phyloP scores from a whole-genome alignment of 306 rosid species.

The Dicorynia guianensis region DNA sequence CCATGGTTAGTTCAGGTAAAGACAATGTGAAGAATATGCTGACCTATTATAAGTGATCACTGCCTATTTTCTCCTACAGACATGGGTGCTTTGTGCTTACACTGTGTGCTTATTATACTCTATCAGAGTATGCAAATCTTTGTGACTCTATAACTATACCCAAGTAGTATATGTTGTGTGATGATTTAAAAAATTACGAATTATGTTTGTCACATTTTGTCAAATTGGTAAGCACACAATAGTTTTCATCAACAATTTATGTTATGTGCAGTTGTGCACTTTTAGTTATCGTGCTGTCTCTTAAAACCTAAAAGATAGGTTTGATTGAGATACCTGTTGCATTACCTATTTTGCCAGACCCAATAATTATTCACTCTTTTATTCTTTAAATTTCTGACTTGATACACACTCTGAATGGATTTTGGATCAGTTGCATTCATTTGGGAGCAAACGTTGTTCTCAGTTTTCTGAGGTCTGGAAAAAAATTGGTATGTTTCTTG shows the following conservation, averaged over 20 bases:
- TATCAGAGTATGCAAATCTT: background rate
- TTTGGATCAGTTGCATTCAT: conserved; percentile 74
- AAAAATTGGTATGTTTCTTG: conserved; percentile 65
- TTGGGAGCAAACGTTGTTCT: conserved; percentile 74
- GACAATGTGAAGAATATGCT: conserved; percentile 8
- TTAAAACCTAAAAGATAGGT: conserved; percentile 26
- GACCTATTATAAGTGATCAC: conserved; percentile 17
- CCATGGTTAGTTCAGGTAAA: conserved; percentile 79
- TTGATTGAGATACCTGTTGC: conserved; percentile 21
- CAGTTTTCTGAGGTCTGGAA: conserved; percentile 76
- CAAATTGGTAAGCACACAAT: conserved; percentile 14
- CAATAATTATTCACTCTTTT: background rate
- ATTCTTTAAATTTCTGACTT: conserved; percentile 28
- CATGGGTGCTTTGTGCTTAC: background rate
- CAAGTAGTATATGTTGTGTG: conserved; percentile 21
- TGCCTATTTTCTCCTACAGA: background rate
- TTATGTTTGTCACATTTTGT: conserved; percentile 14
- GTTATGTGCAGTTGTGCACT: conserved; percentile 9
- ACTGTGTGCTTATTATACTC: background rate
- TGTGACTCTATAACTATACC: conserved; percentile 21
- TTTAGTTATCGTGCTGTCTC: conserved; percentile 1
- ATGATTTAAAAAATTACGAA: conserved; percentile 8
- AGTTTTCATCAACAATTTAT: background rate
- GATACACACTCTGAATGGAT: conserved; percentile 28
- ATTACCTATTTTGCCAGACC: conserved; percentile 12